phyloP scores from a whole-genome alignment of 164 flowering plant genomes.

The Akebia trifoliata region DNA sequence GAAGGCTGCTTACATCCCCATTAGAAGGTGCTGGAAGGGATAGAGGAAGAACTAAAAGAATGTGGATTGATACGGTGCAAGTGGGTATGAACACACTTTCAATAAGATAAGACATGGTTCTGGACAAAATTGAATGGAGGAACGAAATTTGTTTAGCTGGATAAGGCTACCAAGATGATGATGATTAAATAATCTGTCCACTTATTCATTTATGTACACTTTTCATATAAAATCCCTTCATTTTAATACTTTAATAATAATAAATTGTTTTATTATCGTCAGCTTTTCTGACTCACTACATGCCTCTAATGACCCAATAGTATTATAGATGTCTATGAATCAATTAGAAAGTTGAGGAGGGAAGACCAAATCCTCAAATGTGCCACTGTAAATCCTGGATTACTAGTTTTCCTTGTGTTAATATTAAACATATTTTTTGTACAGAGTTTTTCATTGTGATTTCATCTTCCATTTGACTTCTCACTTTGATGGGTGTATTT shows the following conservation, averaged over 20 bases:
- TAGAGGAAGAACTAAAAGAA: no score
- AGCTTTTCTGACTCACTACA: no score
- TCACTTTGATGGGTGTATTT: background rate
- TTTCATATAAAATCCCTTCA: background rate
- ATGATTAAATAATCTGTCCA: background rate
- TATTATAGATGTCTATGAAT: background rate
- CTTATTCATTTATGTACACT: background rate
- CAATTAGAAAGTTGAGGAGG: background rate
- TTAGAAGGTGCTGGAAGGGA: no score
- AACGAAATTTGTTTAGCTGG: no score
- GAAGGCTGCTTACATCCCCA: no score
- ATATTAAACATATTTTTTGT: background rate
- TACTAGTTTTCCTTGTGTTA: background rate
- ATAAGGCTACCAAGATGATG: no score
- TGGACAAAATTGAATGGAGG: no score
- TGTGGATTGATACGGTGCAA: no score
- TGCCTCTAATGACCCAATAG: no score
- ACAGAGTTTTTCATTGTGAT: background rate
- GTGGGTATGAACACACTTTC: no score
- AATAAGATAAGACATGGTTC: no score
- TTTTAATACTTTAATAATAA: background rate
- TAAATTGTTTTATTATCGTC: background rate
- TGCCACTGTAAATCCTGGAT: background rate
- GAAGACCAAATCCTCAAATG: background rate
- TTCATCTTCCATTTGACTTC: background rate